Percentiles rank a stretch among this genome's conserved stretches.
Conservation (phyloP, 768 basidiomycete genomes). For the Tubosaeta sp. region DNA sequence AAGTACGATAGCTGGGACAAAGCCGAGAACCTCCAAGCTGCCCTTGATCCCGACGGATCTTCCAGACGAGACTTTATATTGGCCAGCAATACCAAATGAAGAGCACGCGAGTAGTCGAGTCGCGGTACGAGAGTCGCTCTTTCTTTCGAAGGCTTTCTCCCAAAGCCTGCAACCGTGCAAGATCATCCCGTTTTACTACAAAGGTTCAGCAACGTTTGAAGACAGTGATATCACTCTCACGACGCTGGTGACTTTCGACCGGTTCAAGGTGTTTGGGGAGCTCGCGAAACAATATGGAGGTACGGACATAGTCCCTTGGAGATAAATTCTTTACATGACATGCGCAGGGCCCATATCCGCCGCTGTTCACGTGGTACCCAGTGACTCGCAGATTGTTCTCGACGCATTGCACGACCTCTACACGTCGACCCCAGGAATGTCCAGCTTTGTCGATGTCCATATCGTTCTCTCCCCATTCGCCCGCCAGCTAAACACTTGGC, state of each 20-base stretch:
- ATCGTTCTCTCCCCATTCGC: slow-evolving; percentile 78
- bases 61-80: slow-evolving; percentile 19
- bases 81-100: slow-evolving; percentile 11
- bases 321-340: not conserved
- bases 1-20: not conserved
- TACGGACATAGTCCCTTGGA: slow-evolving; percentile 25
- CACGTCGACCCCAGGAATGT: slow-evolving; percentile 60
- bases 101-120: slow-evolving; percentile 10
- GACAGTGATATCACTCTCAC: slow-evolving; percentile 77
- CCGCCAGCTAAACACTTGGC: slow-evolving; percentile 87
- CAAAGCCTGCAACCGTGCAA: slow-evolving; percentile 67
- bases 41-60: not conserved
- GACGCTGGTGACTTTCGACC: slow-evolving; percentile 76
- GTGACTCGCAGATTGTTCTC: slow-evolving; percentile 45
- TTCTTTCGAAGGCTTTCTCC: slow-evolving; percentile 68
- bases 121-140: slow-evolving; percentile 43
- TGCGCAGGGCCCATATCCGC: slow-evolving; percentile 78
- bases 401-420: slow-evolving; percentile 64
- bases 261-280: slow-evolving; percentile 66
- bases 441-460: slow-evolving; percentile 75
- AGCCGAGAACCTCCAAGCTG: not conserved
- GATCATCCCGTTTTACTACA: slow-evolving; percentile 79
- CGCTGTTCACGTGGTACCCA: slow-evolving; percentile 62
- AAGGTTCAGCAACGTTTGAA: slow-evolving; percentile 52
- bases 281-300: slow-evolving; percentile 79